Base-by-base conservation (phyloP, 257 asterid genomes). In the Solanum verrucosum region DNA sequence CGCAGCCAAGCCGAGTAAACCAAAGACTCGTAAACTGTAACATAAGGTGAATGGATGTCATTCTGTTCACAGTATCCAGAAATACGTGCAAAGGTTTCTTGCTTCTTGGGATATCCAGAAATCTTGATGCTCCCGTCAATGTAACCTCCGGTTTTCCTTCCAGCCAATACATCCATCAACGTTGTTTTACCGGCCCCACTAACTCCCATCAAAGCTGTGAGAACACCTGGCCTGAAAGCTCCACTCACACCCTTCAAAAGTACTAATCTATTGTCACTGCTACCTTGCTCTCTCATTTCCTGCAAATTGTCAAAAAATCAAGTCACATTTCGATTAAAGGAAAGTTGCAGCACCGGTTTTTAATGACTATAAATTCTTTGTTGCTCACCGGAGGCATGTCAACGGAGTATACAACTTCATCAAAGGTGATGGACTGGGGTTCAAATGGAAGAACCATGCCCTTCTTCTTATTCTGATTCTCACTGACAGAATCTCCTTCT, bases 381-480 rank as follows among this genome's bases (percentile, higher is more conserved):
- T 40, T 44, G 88, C 93, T 67, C 89, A 94, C 98, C 68, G 89
- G 88, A 82, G 99, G 99, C 99, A 96, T 96, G 92, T 95, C 99
- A 6, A 96, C 99, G 1, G 98, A 95, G 88, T 96, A 96, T 86
- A 83, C 87, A 44, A 96, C 63, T n/a, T 95, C 92, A 20, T 96
- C 97, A 68, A 96, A 96, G 23, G 98, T 95, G 82, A 96, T 90
- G 34, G 96, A 95, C 87, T 96, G 98, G 5, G 99, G 98, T 87
- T 94, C 98, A 75, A 95, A 97, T 46, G 98, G 99, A 90, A 97
- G 98, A 87, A 97, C 92, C 98, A 96, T 93, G 91, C 98, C 98
- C 85, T 79, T 92, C 86, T 92, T 88, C 81, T 35, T 37, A 25
- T 75, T 92, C 78, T 91, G 46, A 5, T 88, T 90, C 87, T 88